phyloP scores from a whole-genome alignment of 2,329 filamentous ascomycete genomes.

The Penicillium griseofulvum region DNA sequence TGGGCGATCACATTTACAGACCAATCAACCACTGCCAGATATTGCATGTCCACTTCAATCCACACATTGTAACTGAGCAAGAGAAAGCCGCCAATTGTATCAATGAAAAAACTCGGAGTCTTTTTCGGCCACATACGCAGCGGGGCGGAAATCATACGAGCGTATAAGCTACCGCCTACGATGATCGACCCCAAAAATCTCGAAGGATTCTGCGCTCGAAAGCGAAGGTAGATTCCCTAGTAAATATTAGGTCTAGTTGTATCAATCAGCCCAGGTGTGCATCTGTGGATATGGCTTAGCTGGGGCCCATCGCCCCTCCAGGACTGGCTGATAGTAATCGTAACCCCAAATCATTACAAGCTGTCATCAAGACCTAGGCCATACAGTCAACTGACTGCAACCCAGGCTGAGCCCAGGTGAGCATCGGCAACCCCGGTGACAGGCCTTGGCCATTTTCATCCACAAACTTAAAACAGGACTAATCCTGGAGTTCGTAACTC shows the following conservation, averaged over 20 bases:
- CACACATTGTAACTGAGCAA: background rate
- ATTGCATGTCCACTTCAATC: background rate
- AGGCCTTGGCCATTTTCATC: background rate
- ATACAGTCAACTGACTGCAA: background rate
- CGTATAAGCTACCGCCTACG: background rate
- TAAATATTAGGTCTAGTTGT: background rate
- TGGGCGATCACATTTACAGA: background rate
- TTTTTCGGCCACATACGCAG: background rate
- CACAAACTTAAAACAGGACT: background rate
- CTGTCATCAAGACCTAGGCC: background rate
- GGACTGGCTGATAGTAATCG: background rate
- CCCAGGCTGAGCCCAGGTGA: background rate
- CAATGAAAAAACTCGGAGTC: background rate
- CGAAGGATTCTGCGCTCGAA: background rate
- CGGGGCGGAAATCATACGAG: background rate
- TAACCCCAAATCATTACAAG: background rate
- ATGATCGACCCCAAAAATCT: background rate
- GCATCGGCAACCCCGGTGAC: background rate
- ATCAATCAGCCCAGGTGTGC: background rate
- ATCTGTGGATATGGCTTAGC: background rate
- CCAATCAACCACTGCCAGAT: background rate
- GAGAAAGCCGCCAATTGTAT: background rate
- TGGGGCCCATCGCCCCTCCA: background rate
- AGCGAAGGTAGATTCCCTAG: background rate
- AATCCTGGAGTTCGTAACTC: background rate